Evolutionary conservation across 148 eudicot species (phyloP), one percentile per base, ranked within the genome.

Genomic region (Chenopodium suecicum): DNA sequence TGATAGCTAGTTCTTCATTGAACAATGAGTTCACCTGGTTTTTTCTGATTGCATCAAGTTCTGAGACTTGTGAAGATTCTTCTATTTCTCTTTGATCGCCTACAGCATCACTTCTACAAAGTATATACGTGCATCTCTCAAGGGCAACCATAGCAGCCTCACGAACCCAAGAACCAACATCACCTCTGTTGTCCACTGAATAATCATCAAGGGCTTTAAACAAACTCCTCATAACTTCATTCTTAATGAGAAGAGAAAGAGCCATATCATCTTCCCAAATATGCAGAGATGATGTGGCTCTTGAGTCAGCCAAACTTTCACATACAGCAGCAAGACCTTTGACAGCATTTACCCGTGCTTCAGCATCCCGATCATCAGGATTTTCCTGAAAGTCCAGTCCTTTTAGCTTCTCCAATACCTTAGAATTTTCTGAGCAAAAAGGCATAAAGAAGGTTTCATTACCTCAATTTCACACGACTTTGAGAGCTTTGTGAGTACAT

Each of bases 81-180:
- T 64, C 76, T 25, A 37, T 52, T 78, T 66, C 73, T 77, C 68
- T 73, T 54, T 82, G 83, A 34, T 41, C 58, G 76, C 73, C 74
- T 73, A 79, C 58, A 48, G 88, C 84, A 86, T 89, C 91, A 84
- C 85, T 89, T 76, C 76, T 87, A 73, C 92, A 92, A 23, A 95
- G 94, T 77, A 95, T 91, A 80, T 88, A 92, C 75, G 97, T 88
- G 86, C 98, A 92, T 82, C 86, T 95, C 85, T 92, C 98, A 79
- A 95, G 99, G 84, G 92, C 94, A 86, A 86, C 89, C 91, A 95
- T 88, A 62, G 99, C 94, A 87, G 98, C 97, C 89, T 92, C 94
- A 81, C 98, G 99, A 84, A 95, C 95, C 99, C 99, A 95, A 81
- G 99, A 95, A 84, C 99, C 99, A 71, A 95, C 98, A 83, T 95